Percentiles rank a stretch among this genome's conserved stretches.
phyloP scores from a whole-genome alignment of 2,329 filamentous ascomycete genomes.

The Byssoonygena ceratinophila region DNA sequence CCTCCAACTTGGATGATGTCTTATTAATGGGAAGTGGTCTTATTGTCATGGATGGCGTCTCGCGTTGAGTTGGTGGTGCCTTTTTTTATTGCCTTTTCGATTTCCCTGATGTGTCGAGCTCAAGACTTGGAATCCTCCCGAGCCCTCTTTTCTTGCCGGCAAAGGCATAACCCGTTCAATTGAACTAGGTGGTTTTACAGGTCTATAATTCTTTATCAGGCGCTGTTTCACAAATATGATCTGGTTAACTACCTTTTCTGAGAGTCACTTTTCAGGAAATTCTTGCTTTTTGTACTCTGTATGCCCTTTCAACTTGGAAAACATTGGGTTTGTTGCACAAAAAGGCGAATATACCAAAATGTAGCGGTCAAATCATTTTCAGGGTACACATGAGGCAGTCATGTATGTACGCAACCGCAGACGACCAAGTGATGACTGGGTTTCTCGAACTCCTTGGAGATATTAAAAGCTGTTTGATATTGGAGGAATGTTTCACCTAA shows the following conservation, averaged over 20 bases:
- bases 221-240: neutral
- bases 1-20: neutral
- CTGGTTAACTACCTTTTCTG: neutral
- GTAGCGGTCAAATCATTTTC: no score
- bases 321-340: no score
- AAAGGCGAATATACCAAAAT: no score
- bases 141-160: neutral
- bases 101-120: neutral
- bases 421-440: no score
- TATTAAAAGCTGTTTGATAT: no score
- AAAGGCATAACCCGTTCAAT: neutral
- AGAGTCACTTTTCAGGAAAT: neutral
- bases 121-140: no score
- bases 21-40: neutral
- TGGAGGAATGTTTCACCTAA: no score
- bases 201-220: neutral
- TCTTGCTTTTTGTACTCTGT: neutral
- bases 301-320: no score
- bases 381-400: no score
- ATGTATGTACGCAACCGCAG: no score
- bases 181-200: neutral
- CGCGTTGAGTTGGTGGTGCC: neutral
- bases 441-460: no score
- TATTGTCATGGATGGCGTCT: constrained; percentile 6
- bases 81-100: neutral